Conservation (phyloP, 1,284 basidiomycete genomes). For the Apiotrichum mycotoxinovorans region DNA sequence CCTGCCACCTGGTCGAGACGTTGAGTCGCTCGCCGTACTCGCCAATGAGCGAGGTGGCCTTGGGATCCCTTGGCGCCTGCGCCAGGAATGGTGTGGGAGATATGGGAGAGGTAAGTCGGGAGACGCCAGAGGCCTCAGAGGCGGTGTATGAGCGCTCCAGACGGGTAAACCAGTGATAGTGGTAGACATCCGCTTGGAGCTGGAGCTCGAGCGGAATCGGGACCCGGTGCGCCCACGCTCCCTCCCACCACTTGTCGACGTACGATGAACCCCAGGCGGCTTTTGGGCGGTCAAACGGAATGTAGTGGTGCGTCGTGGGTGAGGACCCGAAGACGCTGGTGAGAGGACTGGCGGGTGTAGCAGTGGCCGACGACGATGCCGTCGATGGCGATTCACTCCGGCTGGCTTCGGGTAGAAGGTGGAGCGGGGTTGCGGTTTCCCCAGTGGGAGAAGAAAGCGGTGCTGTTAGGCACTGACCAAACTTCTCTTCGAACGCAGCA, state of each 20-base stretch:
- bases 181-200: neutral
- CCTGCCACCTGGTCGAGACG: no score
- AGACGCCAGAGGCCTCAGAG: no score
- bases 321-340: neutral
- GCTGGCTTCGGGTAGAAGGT: no score
- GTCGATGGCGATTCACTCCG: neutral
- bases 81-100: no score
- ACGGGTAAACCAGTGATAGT: no score
- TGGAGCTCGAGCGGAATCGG: neutral
- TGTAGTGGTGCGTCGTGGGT: neutral
- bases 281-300: neutral
- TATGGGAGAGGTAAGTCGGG: no score
- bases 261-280: neutral
- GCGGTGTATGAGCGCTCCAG: no score
- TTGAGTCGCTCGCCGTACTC: no score
- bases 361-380: no score
- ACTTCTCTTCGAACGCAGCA: neutral
- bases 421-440: no score
- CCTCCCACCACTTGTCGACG: slow-evolving; percentile 5
- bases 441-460: neutral
- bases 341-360: neutral
- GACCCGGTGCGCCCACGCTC: neutral
- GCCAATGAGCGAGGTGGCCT: no score
- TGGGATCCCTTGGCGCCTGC: no score
- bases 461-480: neutral